Percentiles rank a stretch among this genome's conserved stretches.
These are phyloP conservation scores for Withania somnifera DNA, from an alignment of 305 asterid genomes.

Conservation along the genomic window DNA sequence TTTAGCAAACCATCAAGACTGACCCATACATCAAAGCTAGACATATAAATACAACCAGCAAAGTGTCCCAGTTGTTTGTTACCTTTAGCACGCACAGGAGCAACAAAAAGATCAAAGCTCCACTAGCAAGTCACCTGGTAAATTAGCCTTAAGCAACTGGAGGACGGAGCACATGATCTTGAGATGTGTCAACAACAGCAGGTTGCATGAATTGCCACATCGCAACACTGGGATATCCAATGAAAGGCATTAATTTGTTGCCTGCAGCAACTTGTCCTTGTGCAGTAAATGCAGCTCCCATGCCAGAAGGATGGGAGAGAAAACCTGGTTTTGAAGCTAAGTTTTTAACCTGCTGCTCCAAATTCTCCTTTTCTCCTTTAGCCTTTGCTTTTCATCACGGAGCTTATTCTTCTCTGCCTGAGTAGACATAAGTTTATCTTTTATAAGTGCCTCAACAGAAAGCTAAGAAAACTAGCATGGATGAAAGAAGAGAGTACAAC, in stretches of 20 bases:
- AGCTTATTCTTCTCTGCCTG: constrained; percentile 31
- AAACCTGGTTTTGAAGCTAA: constrained; percentile 12
- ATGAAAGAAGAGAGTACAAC: background rate
- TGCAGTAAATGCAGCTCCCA: constrained; percentile 18
- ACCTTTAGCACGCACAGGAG: background rate
- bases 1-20: background rate
- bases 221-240: constrained; percentile 27
- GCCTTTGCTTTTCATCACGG: constrained; percentile 29
- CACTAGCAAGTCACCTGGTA: background rate
- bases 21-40: background rate
- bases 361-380: constrained; percentile 23
- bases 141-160: constrained; percentile 24
- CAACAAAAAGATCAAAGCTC: background rate
- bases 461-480: background rate
- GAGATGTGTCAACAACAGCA: constrained; percentile 26
- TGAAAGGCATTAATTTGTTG: constrained; percentile 23
- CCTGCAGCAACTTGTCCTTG: constrained; percentile 12
- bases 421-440: background rate
- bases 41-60: background rate
- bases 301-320: constrained; percentile 15
- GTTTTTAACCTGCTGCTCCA: constrained; percentile 24
- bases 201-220: constrained; percentile 42
- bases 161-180: constrained; percentile 31
- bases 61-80: background rate
- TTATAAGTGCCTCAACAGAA: background rate